Base-by-base conservation (phyloP, 495 filamentous ascomycete species). In the Aspergillus avenaceus region DNA sequence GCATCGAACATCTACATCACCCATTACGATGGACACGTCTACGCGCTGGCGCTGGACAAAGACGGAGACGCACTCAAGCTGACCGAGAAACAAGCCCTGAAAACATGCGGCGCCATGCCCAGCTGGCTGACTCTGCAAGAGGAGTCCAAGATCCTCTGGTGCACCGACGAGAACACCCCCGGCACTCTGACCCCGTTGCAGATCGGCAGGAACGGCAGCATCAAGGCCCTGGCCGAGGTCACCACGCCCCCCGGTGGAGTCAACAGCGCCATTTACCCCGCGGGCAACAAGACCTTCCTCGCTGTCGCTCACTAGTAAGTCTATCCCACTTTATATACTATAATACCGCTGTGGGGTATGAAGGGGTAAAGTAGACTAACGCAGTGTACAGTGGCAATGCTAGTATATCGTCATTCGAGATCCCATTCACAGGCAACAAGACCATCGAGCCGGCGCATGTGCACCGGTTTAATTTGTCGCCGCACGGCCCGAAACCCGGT, bases 91-190 rank as follows among this genome's bases (percentile, higher is more conserved):
- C 70, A 64, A 23, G 53, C 60, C 13, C 51, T 65, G 13, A 49
- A 69, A 28, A 63, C 69, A 31, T 85, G 82, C 64, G 77, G 71
- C 12, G 53, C 56, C 16, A 76, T 79, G 55, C 77, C 82, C n/a
- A 78, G 79, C 38, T 86, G 81, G 80, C 60, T 86, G 40, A 74
- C 74, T 7, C 69, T 79, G 27, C 81, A 96, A 62, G 14, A 67
- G 12, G 54, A 61, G 37, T 67, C 73, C 31, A 57, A 63, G 8
- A 66, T 74, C 8, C 57, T 87, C 19, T 87, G 84, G 69, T 85
- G 82, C 66, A 62, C 81, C 25, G 77, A 85, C 45, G 84, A 87
- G 48, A 54, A 53, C 3, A 59, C 49, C 8, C 56, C 65, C 29
- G 65, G 69, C n/a, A 62, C 67, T 0, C 16, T 72, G 41, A 67